Conservation (phyloP, 139 green algal genomes). For the Chlamydomonas sphaeroides region DNA sequence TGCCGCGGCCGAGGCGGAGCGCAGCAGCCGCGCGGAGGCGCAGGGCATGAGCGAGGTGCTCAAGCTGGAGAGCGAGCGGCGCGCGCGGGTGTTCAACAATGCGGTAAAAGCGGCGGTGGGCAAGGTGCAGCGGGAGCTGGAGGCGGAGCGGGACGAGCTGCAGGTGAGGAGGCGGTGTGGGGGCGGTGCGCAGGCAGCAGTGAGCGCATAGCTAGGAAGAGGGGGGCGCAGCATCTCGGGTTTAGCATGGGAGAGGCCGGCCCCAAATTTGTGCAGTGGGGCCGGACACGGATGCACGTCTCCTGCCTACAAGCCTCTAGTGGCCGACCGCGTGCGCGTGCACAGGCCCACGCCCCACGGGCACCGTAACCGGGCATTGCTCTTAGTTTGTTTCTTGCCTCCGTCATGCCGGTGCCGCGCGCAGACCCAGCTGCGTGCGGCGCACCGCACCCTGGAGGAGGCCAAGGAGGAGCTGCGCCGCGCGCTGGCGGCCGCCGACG, state of each 20-base stretch:
- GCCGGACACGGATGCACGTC: too few relatives aligned
- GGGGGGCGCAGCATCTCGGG: too few relatives aligned
- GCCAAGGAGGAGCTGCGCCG: conserved; percentile 31
- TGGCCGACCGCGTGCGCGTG: too few relatives aligned
- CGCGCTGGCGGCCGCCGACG: conserved; percentile 25
- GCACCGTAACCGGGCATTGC: too few relatives aligned
- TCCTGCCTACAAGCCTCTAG: too few relatives aligned
- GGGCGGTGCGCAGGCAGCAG: background rate
- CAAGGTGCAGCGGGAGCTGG: conserved; percentile 57
- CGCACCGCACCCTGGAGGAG: conserved; percentile 28
- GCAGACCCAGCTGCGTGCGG: conserved; percentile 49
- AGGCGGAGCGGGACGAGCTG: conserved; percentile 59
- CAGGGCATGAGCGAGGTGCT: conserved; percentile 56
- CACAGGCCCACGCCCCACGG: too few relatives aligned
- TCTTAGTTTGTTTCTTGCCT: too few relatives aligned
- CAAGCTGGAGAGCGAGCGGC: conserved; percentile 53
- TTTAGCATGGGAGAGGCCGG: too few relatives aligned
- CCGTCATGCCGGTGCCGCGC: too few relatives aligned
- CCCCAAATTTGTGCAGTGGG: too few relatives aligned
- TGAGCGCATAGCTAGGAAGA: too few relatives aligned
- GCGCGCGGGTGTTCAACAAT: conserved; percentile 67
- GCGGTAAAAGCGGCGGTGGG: conserved; percentile 61
- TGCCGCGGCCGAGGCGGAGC: conserved; percentile 57
- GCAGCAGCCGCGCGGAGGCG: conserved; percentile 53
- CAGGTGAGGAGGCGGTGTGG: conserved; percentile 48